Base-by-base conservation (phyloP, 2,329 filamentous ascomycete species). In the Phyllosticta citriasiana region DNA sequence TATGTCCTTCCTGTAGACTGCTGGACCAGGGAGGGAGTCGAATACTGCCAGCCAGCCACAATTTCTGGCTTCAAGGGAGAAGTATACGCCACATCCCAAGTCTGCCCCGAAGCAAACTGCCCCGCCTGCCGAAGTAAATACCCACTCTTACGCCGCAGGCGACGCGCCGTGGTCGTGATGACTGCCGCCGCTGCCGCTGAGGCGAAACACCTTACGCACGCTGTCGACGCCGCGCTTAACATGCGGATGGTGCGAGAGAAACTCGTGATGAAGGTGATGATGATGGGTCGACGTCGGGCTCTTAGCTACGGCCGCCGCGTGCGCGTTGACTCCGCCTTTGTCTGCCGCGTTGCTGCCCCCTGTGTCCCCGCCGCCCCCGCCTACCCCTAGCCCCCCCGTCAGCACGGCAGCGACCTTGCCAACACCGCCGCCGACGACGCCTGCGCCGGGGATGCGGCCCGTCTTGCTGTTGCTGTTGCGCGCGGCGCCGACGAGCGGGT, bases 171-270 rank as follows among this genome's bases (percentile, higher is more conserved):
- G 53, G 33, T 51, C 55, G 8, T 53, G 26, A 25, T 60, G 53
- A 3, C 53, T 53, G 22, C 52, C 53, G 10, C 53, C 40, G n/a
- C 54, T 50, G n/a, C 59, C 59, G 56, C 71, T 72, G 12, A 77
- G 64, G 64, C 75, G 70, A 33, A 80, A 67, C 6, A 78, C 77
- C 62, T 73, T 75, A 61, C 73, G 77, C 6, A 80, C 72, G 40
- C 73, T 74, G 50, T 77, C 77, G 6, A 80, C 72, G 1, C 77
- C 74, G 59, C 74, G 72, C 64, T 74, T 75, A 9, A 79, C 61
- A 64, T 76, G 74, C 25, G 72, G 72, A 64, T 76, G 73, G 26
- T 74, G 65, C 2, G 67, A 64, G 27, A 75, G 67, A 58, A 75
- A 73, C 30, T 63, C 63, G 35, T 62, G 65, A 54, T 65, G 69